These are phyloP conservation scores for Ophiostoma quercus DNA, from an alignment of 2,329 filamentous ascomycete genomes.

Conservation along the genomic window DNA sequence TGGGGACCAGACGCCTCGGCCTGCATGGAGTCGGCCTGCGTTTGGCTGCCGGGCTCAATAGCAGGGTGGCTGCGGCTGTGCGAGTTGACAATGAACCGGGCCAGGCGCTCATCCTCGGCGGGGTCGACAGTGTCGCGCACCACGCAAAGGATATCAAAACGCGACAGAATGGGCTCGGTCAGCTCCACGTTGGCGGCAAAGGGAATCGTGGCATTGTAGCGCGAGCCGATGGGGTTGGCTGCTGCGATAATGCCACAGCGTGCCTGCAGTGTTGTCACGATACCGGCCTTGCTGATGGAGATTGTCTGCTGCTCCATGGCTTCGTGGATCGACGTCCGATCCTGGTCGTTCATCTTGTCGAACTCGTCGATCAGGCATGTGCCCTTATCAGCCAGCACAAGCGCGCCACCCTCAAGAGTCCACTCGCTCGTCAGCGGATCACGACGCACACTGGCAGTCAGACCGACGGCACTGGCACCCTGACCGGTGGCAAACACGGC, in stretches of 20 bases:
- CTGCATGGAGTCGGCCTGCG: conserved; percentile 48
- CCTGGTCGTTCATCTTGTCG: conserved; percentile 99
- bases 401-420: conserved; percentile 91
- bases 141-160: conserved; percentile 96
- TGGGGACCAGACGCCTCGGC: conserved; percentile 44
- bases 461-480: conserved; percentile 92
- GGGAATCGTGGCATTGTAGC: conserved; percentile 93
- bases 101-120: conserved; percentile 83
- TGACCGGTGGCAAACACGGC: conserved; percentile 97
- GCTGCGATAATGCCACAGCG: conserved; percentile 94
- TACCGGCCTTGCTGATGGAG: conserved; percentile 96
- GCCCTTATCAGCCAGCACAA: conserved; percentile 90
- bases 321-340: conserved; percentile 96
- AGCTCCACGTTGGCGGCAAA: conserved; percentile 96
- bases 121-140: conserved; percentile 95
- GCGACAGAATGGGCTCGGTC: conserved; percentile 93
- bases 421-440: conserved; percentile 95
- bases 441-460: conserved; percentile 91
- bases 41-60: conserved; percentile 8
- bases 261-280: conserved; percentile 93
- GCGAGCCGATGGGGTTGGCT: conserved; percentile 90
- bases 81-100: conserved; percentile 89
- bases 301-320: conserved; percentile 99
- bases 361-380: conserved; percentile 98
- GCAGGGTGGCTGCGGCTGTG: conserved; percentile 77